Conservation (phyloP, 805 yeast species). For the Cyberlindnera maritima region DNA sequence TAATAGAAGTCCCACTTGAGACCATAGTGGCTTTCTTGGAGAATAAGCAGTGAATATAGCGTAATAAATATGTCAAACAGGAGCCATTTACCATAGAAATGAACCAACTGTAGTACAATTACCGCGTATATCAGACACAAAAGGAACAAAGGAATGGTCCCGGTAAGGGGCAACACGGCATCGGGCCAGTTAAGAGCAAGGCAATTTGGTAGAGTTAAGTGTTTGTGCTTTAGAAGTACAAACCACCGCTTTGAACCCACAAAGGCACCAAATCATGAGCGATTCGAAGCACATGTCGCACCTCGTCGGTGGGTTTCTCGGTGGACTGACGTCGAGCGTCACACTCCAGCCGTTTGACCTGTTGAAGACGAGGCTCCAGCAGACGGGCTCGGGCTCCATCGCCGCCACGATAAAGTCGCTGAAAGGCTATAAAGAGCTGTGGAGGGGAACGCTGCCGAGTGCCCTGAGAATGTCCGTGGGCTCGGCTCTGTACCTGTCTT, state of each 20-base stretch:
- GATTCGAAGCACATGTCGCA: conserved; percentile 41
- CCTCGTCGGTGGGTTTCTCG: conserved; percentile 74
- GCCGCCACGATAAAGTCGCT: conserved; percentile 38
- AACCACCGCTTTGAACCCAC: background rate
- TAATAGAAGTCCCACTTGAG: conserved; percentile 9
- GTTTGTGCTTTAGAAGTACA: too few relatives aligned
- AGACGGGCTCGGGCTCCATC: conserved; percentile 36
- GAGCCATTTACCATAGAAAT: too few relatives aligned
- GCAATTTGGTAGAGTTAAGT: background rate
- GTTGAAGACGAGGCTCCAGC: conserved; percentile 84
- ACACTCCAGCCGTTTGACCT: conserved; percentile 86
- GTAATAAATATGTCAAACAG: too few relatives aligned
- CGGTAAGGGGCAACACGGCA: background rate
- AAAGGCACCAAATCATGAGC: background rate
- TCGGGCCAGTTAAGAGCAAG: background rate
- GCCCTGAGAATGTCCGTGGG: conserved; percentile 89
- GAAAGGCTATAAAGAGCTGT: conserved; percentile 45
- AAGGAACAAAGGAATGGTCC: too few relatives aligned
- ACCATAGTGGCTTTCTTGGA: background rate
- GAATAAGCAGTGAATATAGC: background rate
- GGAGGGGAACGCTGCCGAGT: conserved; percentile 95
- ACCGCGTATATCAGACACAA: too few relatives aligned
- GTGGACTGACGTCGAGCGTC: conserved; percentile 81
- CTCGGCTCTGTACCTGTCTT: conserved; percentile 79
- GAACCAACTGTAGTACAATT: too few relatives aligned